These are phyloP conservation scores for Leccinum longicurvipes DNA, from an alignment of 768 basidiomycete species.

Conservation along the genomic window DNA sequence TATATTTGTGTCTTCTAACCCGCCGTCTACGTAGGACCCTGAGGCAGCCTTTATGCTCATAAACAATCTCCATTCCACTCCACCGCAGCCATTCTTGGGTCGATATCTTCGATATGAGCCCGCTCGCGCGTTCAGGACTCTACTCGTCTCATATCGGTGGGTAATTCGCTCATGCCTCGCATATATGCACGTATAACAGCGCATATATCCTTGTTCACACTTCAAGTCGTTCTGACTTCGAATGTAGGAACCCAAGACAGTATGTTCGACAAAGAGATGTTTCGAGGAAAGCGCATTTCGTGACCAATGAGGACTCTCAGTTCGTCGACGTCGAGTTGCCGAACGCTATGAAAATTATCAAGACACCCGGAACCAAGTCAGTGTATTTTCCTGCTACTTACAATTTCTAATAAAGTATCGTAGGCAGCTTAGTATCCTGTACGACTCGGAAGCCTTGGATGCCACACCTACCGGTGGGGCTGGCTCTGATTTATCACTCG, in stretches of 20 bases:
- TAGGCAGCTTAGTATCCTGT: constrained; percentile 44
- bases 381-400: neutral
- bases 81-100: constrained; percentile 66
- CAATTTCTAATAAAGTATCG: neutral
- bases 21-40: constrained; percentile 43
- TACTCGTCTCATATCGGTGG: constrained; percentile 74
- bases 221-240: constrained; percentile 7
- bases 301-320: constrained; percentile 20
- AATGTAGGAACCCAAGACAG: constrained; percentile 20
- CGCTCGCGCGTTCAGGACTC: constrained; percentile 70
- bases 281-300: constrained; percentile 13
- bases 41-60: constrained; percentile 57
- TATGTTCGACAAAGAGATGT: constrained; percentile 18
- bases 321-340: constrained; percentile 49
- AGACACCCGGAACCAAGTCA: constrained; percentile 51
- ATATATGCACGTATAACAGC: constrained; percentile 14
- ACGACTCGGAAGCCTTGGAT: constrained; percentile 54
- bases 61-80: constrained; percentile 50
- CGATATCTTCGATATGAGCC: constrained; percentile 73
- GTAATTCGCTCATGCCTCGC: constrained; percentile 6
- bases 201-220: constrained; percentile 20
- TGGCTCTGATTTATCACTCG: constrained; percentile 40
- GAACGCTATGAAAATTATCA: constrained; percentile 59
- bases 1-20: neutral
- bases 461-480: constrained; percentile 6